phyloP scores from a whole-genome alignment of 805 yeast species.

The Candida glaebosa region DNA sequence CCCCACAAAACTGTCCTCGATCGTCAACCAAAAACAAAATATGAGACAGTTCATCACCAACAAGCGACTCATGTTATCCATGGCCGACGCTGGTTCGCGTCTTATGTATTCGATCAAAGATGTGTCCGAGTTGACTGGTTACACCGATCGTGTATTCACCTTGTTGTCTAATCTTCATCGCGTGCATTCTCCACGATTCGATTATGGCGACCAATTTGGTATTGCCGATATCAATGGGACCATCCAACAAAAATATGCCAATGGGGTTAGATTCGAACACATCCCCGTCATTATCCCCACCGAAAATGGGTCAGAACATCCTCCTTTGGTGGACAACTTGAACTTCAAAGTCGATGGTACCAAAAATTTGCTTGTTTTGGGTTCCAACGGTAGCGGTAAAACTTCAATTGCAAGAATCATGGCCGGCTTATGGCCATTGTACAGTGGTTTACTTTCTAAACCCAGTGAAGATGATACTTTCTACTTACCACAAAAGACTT shows the following conservation, averaged over 20 bases:
- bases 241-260: constrained; percentile 63
- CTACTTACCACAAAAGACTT: constrained; percentile 83
- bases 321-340: constrained; percentile 55
- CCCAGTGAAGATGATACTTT: constrained; percentile 68
- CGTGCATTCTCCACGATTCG: constrained; percentile 64
- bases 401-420: constrained; percentile 79
- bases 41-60: constrained; percentile 89
- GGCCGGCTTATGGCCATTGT: constrained; percentile 91
- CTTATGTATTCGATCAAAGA: constrained; percentile 94
- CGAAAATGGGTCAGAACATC: constrained; percentile 54
- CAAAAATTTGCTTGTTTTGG: constrained; percentile 74
- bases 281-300: constrained; percentile 82
- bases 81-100: constrained; percentile 94
- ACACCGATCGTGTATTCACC: constrained; percentile 80
- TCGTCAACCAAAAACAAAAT: constrained; percentile 47
- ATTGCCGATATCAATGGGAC: constrained; percentile 66
- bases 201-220: constrained; percentile 44
- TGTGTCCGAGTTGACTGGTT: constrained; percentile 85
- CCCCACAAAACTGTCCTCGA: constrained; percentile 2
- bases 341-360: constrained; percentile 57
- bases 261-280: constrained; percentile 78
- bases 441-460: constrained; percentile 75
- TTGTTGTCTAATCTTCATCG: constrained; percentile 75
- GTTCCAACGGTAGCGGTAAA: constrained; percentile 88
- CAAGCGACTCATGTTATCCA: constrained; percentile 82